Evolutionary conservation across 73 alveolate genomes (phyloP), one percentile per base, ranked within the genome.

Genomic region (Paramecium biaurelia): DNA sequence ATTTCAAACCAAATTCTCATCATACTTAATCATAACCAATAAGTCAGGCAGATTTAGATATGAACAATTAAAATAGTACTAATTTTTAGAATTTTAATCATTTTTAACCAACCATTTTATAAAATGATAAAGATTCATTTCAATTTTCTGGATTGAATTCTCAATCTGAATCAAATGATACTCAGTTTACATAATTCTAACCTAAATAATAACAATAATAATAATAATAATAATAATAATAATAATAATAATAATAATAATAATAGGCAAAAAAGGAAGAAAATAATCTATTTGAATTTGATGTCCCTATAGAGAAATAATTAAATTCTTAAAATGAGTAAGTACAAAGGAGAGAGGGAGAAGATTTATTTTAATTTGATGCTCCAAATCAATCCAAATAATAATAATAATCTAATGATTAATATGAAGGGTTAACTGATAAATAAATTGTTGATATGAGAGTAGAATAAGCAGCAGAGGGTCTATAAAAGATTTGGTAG

Each of bases 21-120:
- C 58, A 35, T 4, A 72, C 86, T 9, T 11, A 72, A 72, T 72
- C 86, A 35, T 34, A 72, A 38, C 86, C 86, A 34, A 72, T 72
- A 35, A 72, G 86, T 37, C 14, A 72, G n/a, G 56, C 58, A 32
- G 86, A 72, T 72, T 34, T 72, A 72, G 86, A 72, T 32, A 14
- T 28, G 4, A 53, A 18, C 30, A 53, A 53, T 53, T 53, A 15
- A 18, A 53, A 53, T 53, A 53, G 18, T 53, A 53, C 35, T 53
- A 53, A n/a, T 4, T 53, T 53, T 53, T 18, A 53, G 68, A 53
- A 53, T 53, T 53, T 53, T 21, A 18, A 53, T 18, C 68, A 53
- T 5, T 53, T 53, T 7, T 15, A 53, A 53, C 68, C 68, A 53
- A 53, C 11, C 14, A 53, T 53, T 3, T 0, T 15, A 1, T 53